phyloP scores from a whole-genome alignment of 768 basidiomycete genomes.

The Tylopilus sp. region DNA sequence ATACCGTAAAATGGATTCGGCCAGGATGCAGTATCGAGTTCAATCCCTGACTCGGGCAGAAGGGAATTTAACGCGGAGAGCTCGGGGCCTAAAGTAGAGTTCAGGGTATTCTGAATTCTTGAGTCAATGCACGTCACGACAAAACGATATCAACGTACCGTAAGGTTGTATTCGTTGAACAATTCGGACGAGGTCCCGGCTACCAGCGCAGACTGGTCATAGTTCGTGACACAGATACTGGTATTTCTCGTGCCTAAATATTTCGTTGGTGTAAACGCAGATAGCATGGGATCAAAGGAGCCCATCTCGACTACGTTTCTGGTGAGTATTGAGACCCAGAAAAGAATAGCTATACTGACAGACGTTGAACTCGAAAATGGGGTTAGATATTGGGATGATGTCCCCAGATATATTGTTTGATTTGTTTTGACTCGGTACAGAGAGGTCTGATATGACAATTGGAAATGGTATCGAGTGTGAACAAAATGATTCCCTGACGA shows the following conservation, averaged over 20 bases:
- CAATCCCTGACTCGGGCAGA: constrained; percentile 24
- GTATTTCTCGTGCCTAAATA: constrained; percentile 41
- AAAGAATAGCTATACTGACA: constrained; percentile 17
- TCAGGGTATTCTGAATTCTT: constrained; percentile 10
- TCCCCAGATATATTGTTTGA: constrained; percentile 21
- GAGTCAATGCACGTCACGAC: neutral
- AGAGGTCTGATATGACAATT: constrained; percentile 31
- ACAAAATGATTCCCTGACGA: constrained; percentile 30
- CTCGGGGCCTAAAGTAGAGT: constrained; percentile 8
- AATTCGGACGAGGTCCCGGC: constrained; percentile 41
- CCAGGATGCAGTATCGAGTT: constrained; percentile 30
- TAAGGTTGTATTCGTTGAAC: constrained; percentile 31
- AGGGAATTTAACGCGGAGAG: constrained; percentile 16
- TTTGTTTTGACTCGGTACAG: constrained; percentile 23
- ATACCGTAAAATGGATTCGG: constrained; percentile 40
- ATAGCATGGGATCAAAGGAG: constrained; percentile 40
- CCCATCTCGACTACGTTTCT: constrained; percentile 36
- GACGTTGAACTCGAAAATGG: constrained; percentile 36
- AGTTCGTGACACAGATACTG: constrained; percentile 32
- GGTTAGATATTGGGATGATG: constrained; percentile 29
- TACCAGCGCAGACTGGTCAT: constrained; percentile 35
- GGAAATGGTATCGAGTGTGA: constrained; percentile 39
- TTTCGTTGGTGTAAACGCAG: constrained; percentile 44
- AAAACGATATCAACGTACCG: constrained; percentile 14
- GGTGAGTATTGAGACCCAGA: neutral